Conservation (phyloP, 768 basidiomycete genomes). For the Kwoniella botswanensis region DNA sequence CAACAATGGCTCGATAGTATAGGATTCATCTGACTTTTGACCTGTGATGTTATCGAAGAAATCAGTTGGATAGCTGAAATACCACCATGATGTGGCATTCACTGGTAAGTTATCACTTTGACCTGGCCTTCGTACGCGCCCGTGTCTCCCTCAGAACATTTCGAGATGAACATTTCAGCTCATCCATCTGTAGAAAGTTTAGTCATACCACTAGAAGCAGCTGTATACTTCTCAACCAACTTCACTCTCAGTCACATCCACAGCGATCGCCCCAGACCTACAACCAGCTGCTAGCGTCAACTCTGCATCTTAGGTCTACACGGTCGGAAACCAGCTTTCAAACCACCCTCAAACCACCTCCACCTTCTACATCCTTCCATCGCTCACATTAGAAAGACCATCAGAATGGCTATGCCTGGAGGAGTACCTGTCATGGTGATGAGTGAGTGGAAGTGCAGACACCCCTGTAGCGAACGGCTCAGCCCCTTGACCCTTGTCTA, state of each 20-base stretch:
- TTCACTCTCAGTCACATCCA: too few relatives aligned
- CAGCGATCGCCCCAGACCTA: too few relatives aligned
- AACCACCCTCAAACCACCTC: not conserved
- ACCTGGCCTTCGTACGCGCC: conserved; percentile 14
- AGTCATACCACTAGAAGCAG: not conserved
- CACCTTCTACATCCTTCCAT: conserved; percentile 8
- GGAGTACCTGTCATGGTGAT: conserved; percentile 41
- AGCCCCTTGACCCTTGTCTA: too few relatives aligned
- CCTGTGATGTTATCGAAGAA: not conserved
- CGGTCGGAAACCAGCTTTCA: too few relatives aligned
- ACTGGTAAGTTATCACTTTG: conserved; percentile 7
- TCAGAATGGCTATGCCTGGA: conserved; percentile 44
- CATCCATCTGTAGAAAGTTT: not conserved
- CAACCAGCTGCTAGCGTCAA: too few relatives aligned
- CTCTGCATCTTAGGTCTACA: too few relatives aligned
- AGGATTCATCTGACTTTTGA: not conserved
- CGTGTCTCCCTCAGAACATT: conserved; percentile 26
- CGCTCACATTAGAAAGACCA: not conserved
- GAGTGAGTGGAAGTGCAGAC: conserved; percentile 46
- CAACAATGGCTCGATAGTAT: not conserved
- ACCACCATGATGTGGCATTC: conserved; percentile 20
- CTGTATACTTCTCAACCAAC: too few relatives aligned
- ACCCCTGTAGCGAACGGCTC: too few relatives aligned
- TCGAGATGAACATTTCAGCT: not conserved
- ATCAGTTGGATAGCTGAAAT: not conserved